phyloP scores from a whole-genome alignment of 2,329 filamentous ascomycete genomes.

The Nannizziopsis arthrosporioides region DNA sequence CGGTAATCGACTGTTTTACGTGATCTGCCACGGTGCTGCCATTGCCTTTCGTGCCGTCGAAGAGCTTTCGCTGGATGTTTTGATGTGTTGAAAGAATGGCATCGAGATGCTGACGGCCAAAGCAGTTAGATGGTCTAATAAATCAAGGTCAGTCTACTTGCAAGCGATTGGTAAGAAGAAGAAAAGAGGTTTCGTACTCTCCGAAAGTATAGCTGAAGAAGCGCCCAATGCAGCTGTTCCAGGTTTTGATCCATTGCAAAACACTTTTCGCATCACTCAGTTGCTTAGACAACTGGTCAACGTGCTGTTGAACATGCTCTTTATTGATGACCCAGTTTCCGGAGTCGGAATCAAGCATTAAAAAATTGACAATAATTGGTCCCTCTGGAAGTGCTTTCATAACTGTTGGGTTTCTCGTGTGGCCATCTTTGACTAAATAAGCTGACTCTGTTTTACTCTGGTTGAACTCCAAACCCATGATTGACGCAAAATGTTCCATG shows the following conservation, averaged over 20 bases:
- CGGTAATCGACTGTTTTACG: slow-evolving; percentile 38
- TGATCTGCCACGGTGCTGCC: slow-evolving; percentile 38
- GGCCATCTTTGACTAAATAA: slow-evolving; percentile 27
- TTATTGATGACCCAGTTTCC: slow-evolving; percentile 33
- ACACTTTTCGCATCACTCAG: slow-evolving; percentile 37
- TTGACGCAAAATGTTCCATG: slow-evolving; percentile 33
- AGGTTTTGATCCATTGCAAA: slow-evolving; percentile 44
- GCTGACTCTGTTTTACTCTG: slow-evolving; percentile 40
- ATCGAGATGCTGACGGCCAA: slow-evolving; percentile 40
- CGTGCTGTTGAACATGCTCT: slow-evolving; percentile 29
- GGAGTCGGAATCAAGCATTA: slow-evolving; percentile 25
- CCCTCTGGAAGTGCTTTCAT: slow-evolving; percentile 36
- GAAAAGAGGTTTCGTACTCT: slow-evolving; percentile 17
- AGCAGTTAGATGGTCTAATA: slow-evolving; percentile 35
- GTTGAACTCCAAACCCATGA: slow-evolving; percentile 37
- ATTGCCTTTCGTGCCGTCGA: slow-evolving; percentile 24
- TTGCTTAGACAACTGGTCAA: slow-evolving; percentile 31
- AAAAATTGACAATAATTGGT: slow-evolving; percentile 44
- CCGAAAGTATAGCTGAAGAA: slow-evolving; percentile 45
- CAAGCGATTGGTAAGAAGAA: not conserved
- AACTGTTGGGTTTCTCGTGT: slow-evolving; percentile 14
- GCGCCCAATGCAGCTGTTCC: slow-evolving; percentile 42
- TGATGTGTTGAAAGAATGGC: slow-evolving; percentile 38
- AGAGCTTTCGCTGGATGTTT: slow-evolving; percentile 37
- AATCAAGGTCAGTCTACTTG: not conserved